Evolutionary conservation across 2,329 filamentous ascomycete species (phyloP).

Genomic region (Colletotrichum sp.): DNA sequence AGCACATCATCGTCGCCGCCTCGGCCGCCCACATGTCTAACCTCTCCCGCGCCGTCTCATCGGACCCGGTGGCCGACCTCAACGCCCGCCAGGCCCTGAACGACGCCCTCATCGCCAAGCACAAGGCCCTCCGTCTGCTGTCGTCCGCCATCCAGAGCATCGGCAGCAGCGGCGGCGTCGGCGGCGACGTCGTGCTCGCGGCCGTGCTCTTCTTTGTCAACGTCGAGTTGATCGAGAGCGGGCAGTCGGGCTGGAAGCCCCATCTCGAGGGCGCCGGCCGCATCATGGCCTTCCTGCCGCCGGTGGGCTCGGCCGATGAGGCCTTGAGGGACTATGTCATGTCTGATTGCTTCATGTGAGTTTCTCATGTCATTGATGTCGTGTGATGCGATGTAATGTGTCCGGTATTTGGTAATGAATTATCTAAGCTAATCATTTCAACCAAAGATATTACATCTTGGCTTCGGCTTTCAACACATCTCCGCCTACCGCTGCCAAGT

Average conservation of each 20-base stretch:
- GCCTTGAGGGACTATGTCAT: slow-evolving; percentile 49
- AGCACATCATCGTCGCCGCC: slow-evolving; percentile 52
- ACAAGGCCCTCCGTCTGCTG: slow-evolving; percentile 48
- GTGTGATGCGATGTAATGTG: background rate
- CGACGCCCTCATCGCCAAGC: slow-evolving; percentile 51
- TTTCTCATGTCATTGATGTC: background rate
- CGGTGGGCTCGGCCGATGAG: slow-evolving; percentile 34
- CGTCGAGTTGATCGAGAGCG: slow-evolving; percentile 54
- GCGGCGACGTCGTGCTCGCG: slow-evolving; percentile 47
- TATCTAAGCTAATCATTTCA: background rate
- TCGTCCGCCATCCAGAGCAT: slow-evolving; percentile 42
- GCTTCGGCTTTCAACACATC: slow-evolving; percentile 47
- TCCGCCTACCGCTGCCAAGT: slow-evolving; percentile 29
- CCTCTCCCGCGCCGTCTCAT: slow-evolving; percentile 33
- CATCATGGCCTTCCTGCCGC: slow-evolving; percentile 46
- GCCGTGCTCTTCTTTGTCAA: slow-evolving; percentile 56
- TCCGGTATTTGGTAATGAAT: background rate
- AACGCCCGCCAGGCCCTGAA: slow-evolving; percentile 36
- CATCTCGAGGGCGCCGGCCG: slow-evolving; percentile 51
- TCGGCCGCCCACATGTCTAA: slow-evolving; percentile 55
- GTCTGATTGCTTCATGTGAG: slow-evolving; percentile 53
- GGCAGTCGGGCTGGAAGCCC: slow-evolving; percentile 50
- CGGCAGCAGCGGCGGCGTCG: slow-evolving; percentile 30
- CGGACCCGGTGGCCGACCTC: slow-evolving; percentile 26
- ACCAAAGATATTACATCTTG: slow-evolving; percentile 47